Percentiles rank a stretch among this genome's conserved stretches.
Conservation (phyloP, 1,284 basidiomycete species). For the Phylloboletellus chloephorus region DNA sequence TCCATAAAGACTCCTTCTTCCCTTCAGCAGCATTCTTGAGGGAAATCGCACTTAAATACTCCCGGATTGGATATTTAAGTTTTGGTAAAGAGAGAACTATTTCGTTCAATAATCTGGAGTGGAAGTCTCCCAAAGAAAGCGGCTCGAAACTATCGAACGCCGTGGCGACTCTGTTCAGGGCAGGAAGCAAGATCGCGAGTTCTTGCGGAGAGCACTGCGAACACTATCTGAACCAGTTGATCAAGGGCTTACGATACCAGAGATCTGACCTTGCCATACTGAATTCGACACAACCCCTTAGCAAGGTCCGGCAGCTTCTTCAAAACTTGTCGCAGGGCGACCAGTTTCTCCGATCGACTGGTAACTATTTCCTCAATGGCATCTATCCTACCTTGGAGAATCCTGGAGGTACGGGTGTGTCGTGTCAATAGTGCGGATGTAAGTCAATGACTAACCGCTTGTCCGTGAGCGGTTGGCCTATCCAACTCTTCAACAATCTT, state of each 20-base stretch:
- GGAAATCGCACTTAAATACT: slow-evolving; percentile 57
- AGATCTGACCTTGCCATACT: slow-evolving; percentile 75
- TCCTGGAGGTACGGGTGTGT: slow-evolving; percentile 37
- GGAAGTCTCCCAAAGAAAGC: slow-evolving; percentile 50
- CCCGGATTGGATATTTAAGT: slow-evolving; percentile 51
- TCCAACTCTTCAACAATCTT: slow-evolving; percentile 79
- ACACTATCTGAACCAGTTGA: not conserved
- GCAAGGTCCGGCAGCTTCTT: slow-evolving; percentile 84
- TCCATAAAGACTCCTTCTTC: slow-evolving; percentile 72
- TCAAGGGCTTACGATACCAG: not conserved
- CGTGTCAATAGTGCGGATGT: slow-evolving; percentile 2
- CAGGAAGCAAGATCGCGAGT: slow-evolving; percentile 69
- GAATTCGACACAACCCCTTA: slow-evolving; percentile 82
- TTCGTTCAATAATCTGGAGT: slow-evolving; percentile 64
- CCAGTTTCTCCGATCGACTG: slow-evolving; percentile 52
- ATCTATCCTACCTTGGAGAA: slow-evolving; percentile 71
- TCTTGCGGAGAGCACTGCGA: slow-evolving; percentile 79
- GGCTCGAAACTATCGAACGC: slow-evolving; percentile 54
- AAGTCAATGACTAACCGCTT: slow-evolving; percentile 44
- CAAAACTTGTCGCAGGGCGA: slow-evolving; percentile 65
- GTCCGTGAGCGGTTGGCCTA: slow-evolving; percentile 81
- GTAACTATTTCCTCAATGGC: slow-evolving; percentile 79
- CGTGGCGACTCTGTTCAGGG: slow-evolving; percentile 68
- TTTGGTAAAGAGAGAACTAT: slow-evolving; percentile 67
- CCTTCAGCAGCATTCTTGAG: slow-evolving; percentile 65